A percentile compares a stretch with the other conserved stretches of the same genome.
phyloP scores from a whole-genome alignment of 805 yeast species.

The Metschnikowia orientalis region DNA sequence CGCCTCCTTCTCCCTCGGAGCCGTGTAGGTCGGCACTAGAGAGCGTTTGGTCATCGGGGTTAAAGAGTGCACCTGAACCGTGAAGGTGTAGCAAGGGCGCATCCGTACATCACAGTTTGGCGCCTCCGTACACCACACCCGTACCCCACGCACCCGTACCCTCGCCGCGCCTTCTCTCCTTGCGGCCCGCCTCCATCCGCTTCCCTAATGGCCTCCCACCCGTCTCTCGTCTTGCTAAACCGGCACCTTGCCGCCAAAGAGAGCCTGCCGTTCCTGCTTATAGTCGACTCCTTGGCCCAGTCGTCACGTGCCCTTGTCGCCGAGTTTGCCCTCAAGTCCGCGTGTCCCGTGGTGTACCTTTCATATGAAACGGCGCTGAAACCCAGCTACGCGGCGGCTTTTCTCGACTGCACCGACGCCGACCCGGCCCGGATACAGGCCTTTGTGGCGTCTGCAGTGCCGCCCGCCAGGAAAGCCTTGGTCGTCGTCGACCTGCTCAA shows the following conservation, averaged over 20 bases:
- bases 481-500: constrained; percentile 69
- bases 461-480: constrained; percentile 28
- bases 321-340: constrained; percentile 51
- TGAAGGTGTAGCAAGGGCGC: neutral
- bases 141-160: too few species aligned
- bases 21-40: constrained; percentile 37
- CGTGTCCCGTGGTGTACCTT: constrained; percentile 45
- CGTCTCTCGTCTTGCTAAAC: constrained; percentile 50
- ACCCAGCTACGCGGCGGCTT: constrained; percentile 48
- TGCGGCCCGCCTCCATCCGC: too few species aligned
- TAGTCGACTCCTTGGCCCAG: constrained; percentile 68
- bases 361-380: constrained; percentile 62
- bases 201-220: constrained; percentile 30
- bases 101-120: too few species aligned
- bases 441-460: constrained; percentile 20
- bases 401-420: constrained; percentile 40
- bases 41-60: constrained; percentile 17
- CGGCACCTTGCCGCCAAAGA: constrained; percentile 71
- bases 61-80: neutral
- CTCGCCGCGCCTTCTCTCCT: too few species aligned
- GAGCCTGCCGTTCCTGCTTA: constrained; percentile 63
- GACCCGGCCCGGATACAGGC: constrained; percentile 18
- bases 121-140: too few species aligned
- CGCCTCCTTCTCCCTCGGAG: constrained; percentile 21
- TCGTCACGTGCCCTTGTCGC: constrained; percentile 52